A percentile compares a stretch with the other conserved stretches of the same genome.
Evolutionary conservation across 441 rosid genomes (phyloP).

Genomic region (Breynia disticha): DNA sequence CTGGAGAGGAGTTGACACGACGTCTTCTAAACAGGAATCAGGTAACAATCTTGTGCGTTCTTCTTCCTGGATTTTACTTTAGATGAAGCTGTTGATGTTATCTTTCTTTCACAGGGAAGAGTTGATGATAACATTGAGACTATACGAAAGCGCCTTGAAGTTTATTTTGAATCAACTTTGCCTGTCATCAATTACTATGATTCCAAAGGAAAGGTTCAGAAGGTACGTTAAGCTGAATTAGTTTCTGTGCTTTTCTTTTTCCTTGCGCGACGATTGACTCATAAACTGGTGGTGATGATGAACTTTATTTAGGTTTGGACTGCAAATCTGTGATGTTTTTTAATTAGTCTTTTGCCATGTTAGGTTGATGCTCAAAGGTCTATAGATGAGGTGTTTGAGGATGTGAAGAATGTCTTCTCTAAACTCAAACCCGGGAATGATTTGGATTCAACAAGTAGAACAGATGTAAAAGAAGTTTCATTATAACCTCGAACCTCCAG

Average conservation of each 20-base stretch:
- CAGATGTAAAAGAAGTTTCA: too few relatives aligned
- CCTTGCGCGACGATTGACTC: too few relatives aligned
- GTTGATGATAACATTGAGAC: slow-evolving; percentile 88
- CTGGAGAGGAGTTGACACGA: slow-evolving; percentile 72
- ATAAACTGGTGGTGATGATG: too few relatives aligned
- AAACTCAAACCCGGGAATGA: slow-evolving; percentile 2
- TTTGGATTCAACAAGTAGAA: too few relatives aligned
- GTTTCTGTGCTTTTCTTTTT: too few relatives aligned
- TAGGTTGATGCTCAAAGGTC: slow-evolving; percentile 41
- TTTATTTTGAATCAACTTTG: slow-evolving; percentile 68
- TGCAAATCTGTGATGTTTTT: too few relatives aligned
- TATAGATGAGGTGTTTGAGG: slow-evolving; percentile 28
- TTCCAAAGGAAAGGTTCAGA: slow-evolving; percentile 64
- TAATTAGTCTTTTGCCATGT: not conserved
- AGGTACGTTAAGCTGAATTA: slow-evolving; percentile 34
- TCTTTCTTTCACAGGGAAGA: slow-evolving; percentile 44
- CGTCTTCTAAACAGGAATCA: slow-evolving; percentile 73
- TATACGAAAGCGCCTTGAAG: slow-evolving; percentile 73
- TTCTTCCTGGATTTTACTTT: not conserved
- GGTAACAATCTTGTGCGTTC: slow-evolving; percentile 31
- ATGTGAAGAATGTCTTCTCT: slow-evolving; percentile 18
- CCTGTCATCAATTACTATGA: slow-evolving; percentile 60
- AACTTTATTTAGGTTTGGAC: too few relatives aligned
- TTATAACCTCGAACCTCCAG: too few relatives aligned
- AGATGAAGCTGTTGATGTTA: not conserved